These are phyloP conservation scores for Ganoderma leucocontextum DNA, from an alignment of 1,284 basidiomycete species.

Conservation along the genomic window DNA sequence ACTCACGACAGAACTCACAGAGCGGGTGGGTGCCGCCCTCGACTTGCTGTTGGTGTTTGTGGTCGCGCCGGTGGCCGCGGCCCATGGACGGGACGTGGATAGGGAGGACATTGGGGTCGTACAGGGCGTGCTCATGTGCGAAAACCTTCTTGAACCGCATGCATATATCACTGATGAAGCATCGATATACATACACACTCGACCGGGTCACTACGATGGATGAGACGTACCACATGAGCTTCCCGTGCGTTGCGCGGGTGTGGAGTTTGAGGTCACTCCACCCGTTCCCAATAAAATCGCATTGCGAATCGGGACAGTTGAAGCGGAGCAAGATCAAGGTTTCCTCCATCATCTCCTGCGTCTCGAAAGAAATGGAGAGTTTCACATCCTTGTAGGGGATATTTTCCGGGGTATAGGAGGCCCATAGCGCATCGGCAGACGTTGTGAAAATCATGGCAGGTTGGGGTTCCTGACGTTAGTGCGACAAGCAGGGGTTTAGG, in stretches of 20 bases:
- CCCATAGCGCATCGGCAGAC: slow-evolving; percentile 71
- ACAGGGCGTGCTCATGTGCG: slow-evolving; percentile 93
- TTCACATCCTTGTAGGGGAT: slow-evolving; percentile 80
- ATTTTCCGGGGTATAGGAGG: slow-evolving; percentile 63
- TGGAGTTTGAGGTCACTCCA: slow-evolving; percentile 93
- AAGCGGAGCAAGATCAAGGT: slow-evolving; percentile 90
- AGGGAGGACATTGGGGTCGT: slow-evolving; percentile 73
- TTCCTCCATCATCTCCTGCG: slow-evolving; percentile 94
- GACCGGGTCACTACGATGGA: not conserved
- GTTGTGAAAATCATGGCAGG: slow-evolving; percentile 84
- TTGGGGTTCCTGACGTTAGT: slow-evolving; percentile 71
- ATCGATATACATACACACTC: not conserved
- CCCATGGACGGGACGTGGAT: slow-evolving; percentile 83
- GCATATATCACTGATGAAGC: slow-evolving; percentile 78
- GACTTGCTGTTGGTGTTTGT: slow-evolving; percentile 55
- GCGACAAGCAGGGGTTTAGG: slow-evolving; percentile 5
- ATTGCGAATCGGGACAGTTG: slow-evolving; percentile 86
- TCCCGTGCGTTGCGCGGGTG: slow-evolving; percentile 77
- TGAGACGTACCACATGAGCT: slow-evolving; percentile 79
- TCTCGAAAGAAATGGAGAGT: slow-evolving; percentile 88
- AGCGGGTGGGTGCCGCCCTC: slow-evolving; percentile 81
- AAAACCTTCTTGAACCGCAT: slow-evolving; percentile 94
- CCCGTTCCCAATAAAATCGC: slow-evolving; percentile 84
- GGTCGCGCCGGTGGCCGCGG: slow-evolving; percentile 52
- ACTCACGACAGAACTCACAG: slow-evolving; percentile 93